A percentile compares a stretch with the other conserved stretches of the same genome.
Conservation (phyloP, 1,139 yeast genomes). For the Geotrichum macrosporum region DNA sequence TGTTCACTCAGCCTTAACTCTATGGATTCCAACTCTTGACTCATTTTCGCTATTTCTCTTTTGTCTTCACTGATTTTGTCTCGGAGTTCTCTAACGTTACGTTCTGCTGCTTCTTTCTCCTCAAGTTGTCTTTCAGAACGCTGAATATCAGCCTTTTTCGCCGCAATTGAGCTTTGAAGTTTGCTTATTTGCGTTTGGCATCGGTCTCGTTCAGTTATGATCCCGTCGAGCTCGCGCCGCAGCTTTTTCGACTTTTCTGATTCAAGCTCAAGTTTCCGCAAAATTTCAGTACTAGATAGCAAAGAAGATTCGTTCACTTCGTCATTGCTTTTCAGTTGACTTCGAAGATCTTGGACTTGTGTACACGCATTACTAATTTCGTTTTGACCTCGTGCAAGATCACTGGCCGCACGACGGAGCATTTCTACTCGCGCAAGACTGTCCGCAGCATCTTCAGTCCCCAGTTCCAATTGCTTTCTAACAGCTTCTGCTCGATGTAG, state of each 20-base stretch:
- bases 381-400: slow-evolving; percentile 27
- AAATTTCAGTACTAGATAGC: slow-evolving; percentile 49
- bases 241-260: slow-evolving; percentile 44
- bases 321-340: slow-evolving; percentile 35
- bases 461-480: slow-evolving; percentile 3
- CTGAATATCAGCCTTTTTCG: slow-evolving; percentile 52
- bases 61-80: slow-evolving; percentile 24
- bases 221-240: slow-evolving; percentile 45
- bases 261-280: slow-evolving; percentile 45
- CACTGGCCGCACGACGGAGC: slow-evolving; percentile 40
- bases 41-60: slow-evolving; percentile 17
- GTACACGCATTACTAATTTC: slow-evolving; percentile 27
- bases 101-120: slow-evolving; percentile 29
- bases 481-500: slow-evolving; percentile 24
- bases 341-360: slow-evolving; percentile 31
- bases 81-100: slow-evolving; percentile 32
- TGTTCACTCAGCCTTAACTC: slow-evolving; percentile 22
- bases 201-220: slow-evolving; percentile 49
- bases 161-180: slow-evolving; percentile 53
- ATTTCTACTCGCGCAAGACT: slow-evolving; percentile 31
- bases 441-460: slow-evolving; percentile 17
- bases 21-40: slow-evolving; percentile 20
- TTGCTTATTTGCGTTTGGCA: slow-evolving; percentile 48
- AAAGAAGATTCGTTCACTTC: slow-evolving; percentile 16
- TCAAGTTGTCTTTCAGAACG: slow-evolving; percentile 34